Evolutionary conservation across 441 rosid species (phyloP).

Genomic region (Populus hybrid): DNA sequence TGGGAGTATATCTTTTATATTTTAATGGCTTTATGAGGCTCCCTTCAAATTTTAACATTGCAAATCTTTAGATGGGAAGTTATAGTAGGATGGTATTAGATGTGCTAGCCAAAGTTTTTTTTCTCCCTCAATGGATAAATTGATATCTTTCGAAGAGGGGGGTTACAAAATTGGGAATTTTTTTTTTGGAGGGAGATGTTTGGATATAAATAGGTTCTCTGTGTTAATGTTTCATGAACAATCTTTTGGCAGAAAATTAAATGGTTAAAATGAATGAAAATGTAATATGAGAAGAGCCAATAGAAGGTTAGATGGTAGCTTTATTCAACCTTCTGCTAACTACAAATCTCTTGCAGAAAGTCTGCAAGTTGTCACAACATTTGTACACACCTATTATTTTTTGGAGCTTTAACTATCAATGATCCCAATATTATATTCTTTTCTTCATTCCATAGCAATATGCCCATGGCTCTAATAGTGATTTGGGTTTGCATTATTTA

Average conservation of each 20-base stretch:
- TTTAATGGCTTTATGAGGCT: background rate
- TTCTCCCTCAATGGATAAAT: background rate
- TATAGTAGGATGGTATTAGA: background rate
- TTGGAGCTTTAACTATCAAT: background rate
- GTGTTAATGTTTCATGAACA: background rate
- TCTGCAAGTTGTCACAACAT: background rate
- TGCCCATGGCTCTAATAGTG: constrained; percentile 20
- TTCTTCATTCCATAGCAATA: background rate
- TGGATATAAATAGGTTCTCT: background rate
- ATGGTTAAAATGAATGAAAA: background rate
- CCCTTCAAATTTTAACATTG: background rate
- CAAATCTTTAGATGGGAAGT: background rate
- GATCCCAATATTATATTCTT: background rate
- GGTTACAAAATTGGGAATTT: background rate
- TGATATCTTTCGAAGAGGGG: background rate
- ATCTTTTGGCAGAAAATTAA: background rate
- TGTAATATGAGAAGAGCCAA: background rate
- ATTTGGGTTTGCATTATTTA: constrained; percentile 24
- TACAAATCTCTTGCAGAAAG: background rate
- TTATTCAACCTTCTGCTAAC: background rate
- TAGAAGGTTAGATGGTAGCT: background rate
- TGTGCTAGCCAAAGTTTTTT: background rate
- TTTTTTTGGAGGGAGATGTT: background rate
- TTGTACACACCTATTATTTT: too few relatives aligned
- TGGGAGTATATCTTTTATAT: background rate